Percentiles rank a stretch among this genome's conserved stretches.
Conservation (phyloP, 2,329 filamentous ascomycete genomes). For the Fusarium tjaetaba region DNA sequence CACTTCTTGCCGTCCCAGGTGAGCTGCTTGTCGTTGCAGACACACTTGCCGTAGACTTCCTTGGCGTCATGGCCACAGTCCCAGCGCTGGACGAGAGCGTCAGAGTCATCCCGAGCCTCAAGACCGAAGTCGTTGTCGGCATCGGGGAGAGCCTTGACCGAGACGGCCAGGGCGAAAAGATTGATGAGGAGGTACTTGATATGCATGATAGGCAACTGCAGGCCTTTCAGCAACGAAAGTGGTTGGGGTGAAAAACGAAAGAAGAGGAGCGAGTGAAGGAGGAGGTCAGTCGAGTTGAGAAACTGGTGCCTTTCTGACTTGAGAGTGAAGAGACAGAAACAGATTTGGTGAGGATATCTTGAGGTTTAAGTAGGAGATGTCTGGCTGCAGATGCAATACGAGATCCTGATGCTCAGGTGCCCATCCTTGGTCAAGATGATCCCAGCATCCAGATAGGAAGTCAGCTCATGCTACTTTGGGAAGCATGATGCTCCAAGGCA, state of each 20-base stretch:
- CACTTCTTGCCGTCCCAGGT: slow-evolving; percentile 11
- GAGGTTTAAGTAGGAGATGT: slow-evolving; percentile 29
- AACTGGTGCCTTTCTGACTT: slow-evolving; percentile 31
- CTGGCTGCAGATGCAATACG: not conserved
- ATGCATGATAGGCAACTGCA: slow-evolving; percentile 34
- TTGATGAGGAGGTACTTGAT: slow-evolving; percentile 35
- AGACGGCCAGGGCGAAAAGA: slow-evolving; percentile 28
- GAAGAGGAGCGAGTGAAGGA: slow-evolving; percentile 21
- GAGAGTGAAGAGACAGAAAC: slow-evolving; percentile 13
- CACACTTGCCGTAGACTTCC: slow-evolving; percentile 28
- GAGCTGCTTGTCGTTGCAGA: slow-evolving; percentile 2
- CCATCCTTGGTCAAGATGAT: slow-evolving; percentile 1
- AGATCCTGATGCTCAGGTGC: slow-evolving; percentile 2
- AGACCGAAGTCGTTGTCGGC: slow-evolving; percentile 29
- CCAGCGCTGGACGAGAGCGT: slow-evolving; percentile 11
- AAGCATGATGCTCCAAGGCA: slow-evolving; percentile 11
- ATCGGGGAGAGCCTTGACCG: slow-evolving; percentile 35
- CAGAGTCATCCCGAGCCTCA: slow-evolving; percentile 24
- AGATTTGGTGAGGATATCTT: slow-evolving; percentile 1
- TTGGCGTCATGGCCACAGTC: slow-evolving; percentile 23
- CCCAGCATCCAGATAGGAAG: slow-evolving; percentile 25
- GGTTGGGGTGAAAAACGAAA: not conserved
- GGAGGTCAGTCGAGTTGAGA: slow-evolving; percentile 14
- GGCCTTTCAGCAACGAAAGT: slow-evolving; percentile 31
- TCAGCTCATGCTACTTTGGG: slow-evolving; percentile 33